Base-by-base conservation (phyloP, 768 basidiomycete genomes). In the Agaricus bisporus region DNA sequence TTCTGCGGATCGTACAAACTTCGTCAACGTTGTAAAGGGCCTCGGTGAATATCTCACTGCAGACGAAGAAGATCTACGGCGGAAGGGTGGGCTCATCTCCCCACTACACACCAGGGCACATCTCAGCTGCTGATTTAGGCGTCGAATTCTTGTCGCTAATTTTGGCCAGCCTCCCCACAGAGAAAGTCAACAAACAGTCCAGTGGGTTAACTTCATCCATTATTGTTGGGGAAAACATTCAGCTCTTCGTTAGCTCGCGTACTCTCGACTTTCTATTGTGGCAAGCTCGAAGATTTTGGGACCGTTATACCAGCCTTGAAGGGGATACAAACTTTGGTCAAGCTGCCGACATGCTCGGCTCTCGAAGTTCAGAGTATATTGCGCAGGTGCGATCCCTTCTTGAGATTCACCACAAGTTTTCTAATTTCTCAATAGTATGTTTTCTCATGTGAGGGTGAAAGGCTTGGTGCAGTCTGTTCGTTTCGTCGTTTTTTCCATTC, bases 41-140 rank as follows among this genome's bases (percentile, higher is more conserved):
- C 78, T 97, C 0, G 91, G 91, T 39, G 86, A 90, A 59, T 93
- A 88, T 62, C 73, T 99, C 12, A 95, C 91, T 0, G 84, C 91
- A 1, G 90, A 94, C 54, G 88, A 95, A 51, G 89, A 86, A 60
- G 72, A 75, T 4, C 67, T 87, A 10, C 78, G 95, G 26, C 79
- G 81, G 8, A 91, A 91, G 75, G 95, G 95, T 91, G 51, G 18
- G 56, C 47, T 41, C 45, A 22, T 11, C 12, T 22, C 25, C 32
- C 25, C 3, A 18, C 54, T 46, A n/a, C 29, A 29, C 29, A 5
- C 14, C 43, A 5, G 3, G 35, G 8, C 17, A 3, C 17, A 26
- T 36, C 36, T 42, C 49, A 45, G n/a, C 20, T 29, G 35, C 14
- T 25, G 22, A 22, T 37, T 14, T 56, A 99, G 97, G 95, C 32